These are phyloP conservation scores for Raphidocelis subcapitata DNA, from an alignment of 139 green algal species.

Conservation along the genomic window DNA sequence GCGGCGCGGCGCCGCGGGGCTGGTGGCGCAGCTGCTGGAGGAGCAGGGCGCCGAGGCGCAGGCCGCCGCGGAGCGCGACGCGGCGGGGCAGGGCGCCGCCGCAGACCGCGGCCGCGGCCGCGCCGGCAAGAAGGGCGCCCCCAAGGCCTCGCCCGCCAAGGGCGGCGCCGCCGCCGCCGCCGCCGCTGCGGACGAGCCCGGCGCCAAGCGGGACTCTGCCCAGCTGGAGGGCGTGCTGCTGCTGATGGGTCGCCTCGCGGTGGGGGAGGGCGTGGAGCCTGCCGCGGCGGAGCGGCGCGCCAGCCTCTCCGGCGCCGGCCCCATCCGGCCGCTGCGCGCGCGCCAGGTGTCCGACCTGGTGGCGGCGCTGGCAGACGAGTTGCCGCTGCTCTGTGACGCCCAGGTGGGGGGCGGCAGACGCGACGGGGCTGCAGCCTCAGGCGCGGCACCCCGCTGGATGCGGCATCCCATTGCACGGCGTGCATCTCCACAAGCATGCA, in stretches of 20 bases:
- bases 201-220: slow-evolving; percentile 3
- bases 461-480: too few relatives aligned
- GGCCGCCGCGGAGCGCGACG: background rate
- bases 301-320: too few relatives aligned
- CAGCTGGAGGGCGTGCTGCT: background rate
- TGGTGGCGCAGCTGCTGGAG: slow-evolving; percentile 61
- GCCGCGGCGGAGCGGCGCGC: too few relatives aligned
- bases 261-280: too few relatives aligned
- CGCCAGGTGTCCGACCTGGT: background rate
- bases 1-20: slow-evolving; percentile 58
- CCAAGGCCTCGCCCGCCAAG: slow-evolving; percentile 9
- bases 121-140: background rate
- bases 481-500: too few relatives aligned
- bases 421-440: too few relatives aligned
- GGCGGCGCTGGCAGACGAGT: slow-evolving; percentile 12
- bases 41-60: slow-evolving; percentile 36
- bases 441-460: too few relatives aligned
- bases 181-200: background rate
- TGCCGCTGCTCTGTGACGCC: too few relatives aligned
- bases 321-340: background rate
- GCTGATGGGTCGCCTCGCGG: too few relatives aligned
- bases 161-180: background rate
- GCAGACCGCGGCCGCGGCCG: background rate
- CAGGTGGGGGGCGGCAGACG: too few relatives aligned
- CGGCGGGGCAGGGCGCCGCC: background rate